A percentile compares a stretch with the other conserved stretches of the same genome.
These are phyloP conservation scores for Sporothrix inflata DNA, from an alignment of 2,329 filamentous ascomycete genomes.

Conservation along the genomic window DNA sequence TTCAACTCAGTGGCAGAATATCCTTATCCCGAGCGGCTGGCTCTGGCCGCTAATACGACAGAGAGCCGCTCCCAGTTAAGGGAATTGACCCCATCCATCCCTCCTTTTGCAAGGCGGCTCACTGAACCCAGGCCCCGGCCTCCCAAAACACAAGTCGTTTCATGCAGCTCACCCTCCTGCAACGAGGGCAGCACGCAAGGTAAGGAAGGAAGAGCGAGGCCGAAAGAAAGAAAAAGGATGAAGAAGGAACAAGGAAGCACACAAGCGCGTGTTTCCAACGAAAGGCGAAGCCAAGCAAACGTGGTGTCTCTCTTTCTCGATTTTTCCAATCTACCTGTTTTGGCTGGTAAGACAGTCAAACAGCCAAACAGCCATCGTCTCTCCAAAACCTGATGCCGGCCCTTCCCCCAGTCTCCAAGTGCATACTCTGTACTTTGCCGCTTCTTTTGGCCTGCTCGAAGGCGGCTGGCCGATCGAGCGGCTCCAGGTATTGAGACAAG, in stretches of 20 bases:
- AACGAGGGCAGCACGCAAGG: neutral
- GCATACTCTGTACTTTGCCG: neutral
- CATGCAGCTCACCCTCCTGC: slow-evolving; percentile 23
- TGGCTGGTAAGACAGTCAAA: slow-evolving; percentile 1
- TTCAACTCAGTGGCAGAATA: neutral
- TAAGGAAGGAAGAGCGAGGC: neutral
- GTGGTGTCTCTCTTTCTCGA: neutral
- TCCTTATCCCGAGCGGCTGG: slow-evolving; percentile 1
- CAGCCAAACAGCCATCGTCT: no score
- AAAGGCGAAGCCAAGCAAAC: neutral
- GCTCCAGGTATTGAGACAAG: neutral
- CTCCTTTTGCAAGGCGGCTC: neutral
- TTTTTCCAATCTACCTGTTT: slow-evolving; percentile 11
- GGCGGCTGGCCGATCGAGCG: slow-evolving; percentile 9
- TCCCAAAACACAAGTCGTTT: slow-evolving; percentile 30
- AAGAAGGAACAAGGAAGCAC: neutral
- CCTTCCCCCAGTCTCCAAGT: neutral
- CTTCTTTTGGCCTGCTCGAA: slow-evolving; percentile 8
- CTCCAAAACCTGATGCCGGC: neutral
- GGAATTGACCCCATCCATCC: neutral
- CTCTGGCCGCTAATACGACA: neutral
- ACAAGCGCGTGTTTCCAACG: neutral
- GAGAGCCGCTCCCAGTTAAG: neutral
- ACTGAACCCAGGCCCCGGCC: neutral
- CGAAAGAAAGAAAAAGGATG: no score